Evolutionary conservation across 345 rosid species (phyloP).

Genomic region (Raphanus sativus): DNA sequence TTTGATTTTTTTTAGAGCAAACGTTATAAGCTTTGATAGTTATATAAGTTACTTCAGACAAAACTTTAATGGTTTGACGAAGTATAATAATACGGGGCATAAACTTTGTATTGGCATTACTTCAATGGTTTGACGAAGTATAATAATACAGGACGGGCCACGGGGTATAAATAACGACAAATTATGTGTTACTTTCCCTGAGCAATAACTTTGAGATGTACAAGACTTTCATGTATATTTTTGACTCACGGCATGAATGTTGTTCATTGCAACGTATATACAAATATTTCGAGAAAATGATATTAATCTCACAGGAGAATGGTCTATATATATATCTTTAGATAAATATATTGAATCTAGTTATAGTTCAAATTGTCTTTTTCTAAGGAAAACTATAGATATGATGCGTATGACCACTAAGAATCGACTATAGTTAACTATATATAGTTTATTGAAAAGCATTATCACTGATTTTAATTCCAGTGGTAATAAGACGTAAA

Average conservation of each 20-base stretch:
- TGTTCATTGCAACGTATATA: background rate
- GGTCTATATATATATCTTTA: background rate
- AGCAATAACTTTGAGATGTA: no score
- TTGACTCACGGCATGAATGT: background rate
- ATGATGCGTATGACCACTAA: background rate
- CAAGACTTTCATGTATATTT: background rate
- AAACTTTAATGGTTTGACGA: background rate
- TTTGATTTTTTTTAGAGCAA: background rate
- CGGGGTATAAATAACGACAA: no score
- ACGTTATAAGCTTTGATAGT: background rate
- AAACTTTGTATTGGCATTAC: no score
- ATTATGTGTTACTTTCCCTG: no score
- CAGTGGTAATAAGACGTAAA: constrained; percentile 1
- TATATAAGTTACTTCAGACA: background rate
- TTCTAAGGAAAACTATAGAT: background rate
- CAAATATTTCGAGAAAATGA: background rate
- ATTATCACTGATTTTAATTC: background rate
- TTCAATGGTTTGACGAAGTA: no score
- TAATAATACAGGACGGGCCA: no score
- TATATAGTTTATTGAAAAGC: background rate
- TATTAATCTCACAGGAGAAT: background rate
- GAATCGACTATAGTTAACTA: background rate
- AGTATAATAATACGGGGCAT: background rate
- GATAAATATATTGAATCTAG: background rate
- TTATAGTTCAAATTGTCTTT: background rate